Base-by-base conservation (phyloP, 768 basidiomycete genomes). In the Fistulinella prunicolor region DNA sequence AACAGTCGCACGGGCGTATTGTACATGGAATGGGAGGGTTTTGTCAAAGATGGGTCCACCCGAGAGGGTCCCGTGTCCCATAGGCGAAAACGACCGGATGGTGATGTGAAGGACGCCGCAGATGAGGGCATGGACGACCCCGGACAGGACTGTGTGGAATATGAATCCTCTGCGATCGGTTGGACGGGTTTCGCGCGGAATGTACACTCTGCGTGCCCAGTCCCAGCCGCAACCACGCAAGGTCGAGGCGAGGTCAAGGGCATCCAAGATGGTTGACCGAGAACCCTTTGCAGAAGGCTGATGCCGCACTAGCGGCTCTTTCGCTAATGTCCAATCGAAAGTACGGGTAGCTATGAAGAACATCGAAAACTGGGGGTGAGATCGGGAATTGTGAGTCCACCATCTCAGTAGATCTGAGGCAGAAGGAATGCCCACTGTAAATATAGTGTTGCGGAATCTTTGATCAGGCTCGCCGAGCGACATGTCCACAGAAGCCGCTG, bases 171-270 rank as follows among this genome's bases (percentile, higher is more conserved):
- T 26, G 9, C 59, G 67, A 4, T 60, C 52, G 32, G 42, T 22
- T 9, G 72, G 68, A 20, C 76, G 74, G 8, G 68, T 70, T 51
- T 77, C 75, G 14, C 51, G 58, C 4, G 66, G 56, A 19, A 63
- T 23, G 37, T 58, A 54, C 17, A 58, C 22, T 32, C 56, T 51
- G 21, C 63, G 53, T 1, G 79, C 78, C 76, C 80, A 83, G 38
- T 75, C 66, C 82, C 83, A 85, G 23, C 78, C 80, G 44, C 70
- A 58, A 6, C 83, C 83, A 14, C 83, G 79, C 12, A 79, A 58
- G 51, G 75, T 79, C 51, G 64, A 66, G 17, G 54, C 54, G 17
- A 85, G 69, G 45, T 85, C 81, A 10, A 73, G 58, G 1, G 78
- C 75, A 50, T 85, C 74, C 35, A 39, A 19, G 16, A 51, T 8